Evolutionary conservation across 2,329 filamentous ascomycete species (phyloP), one percentile per base, ranked within the genome.

Genomic region (Hirsutella minnesotensis): DNA sequence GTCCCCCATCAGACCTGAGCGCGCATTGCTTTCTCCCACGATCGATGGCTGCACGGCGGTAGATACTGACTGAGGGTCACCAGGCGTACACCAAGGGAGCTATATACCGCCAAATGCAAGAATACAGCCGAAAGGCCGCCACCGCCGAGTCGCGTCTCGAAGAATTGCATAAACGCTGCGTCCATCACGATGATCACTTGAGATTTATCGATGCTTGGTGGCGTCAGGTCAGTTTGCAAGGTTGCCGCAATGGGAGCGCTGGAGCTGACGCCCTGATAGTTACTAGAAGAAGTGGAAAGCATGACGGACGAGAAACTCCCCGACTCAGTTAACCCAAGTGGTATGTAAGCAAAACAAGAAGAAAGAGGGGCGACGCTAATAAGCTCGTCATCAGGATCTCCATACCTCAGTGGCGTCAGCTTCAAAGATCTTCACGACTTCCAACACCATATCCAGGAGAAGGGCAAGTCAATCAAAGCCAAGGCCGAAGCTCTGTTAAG

Each of bases 21-120:
- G 39, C 41, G 41, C 33, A 39, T 38, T 21, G 16, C n/a, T 22
- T 29, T 36, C 16, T 10, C 19, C 31, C n/a, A 29, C 30, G 22
- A 29, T 18, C 33, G 37, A 19, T 35, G 29, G 27, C 21, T 41
- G 20, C 22, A 31, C 20, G 37, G 31, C 37, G 36, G n/a, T 29
- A n/a, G 40, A 30, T 51, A 49, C 53, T 57, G 48, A 57, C 53
- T 46, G 24, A 42, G 44, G 44, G 47, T 45, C 46, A 47, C 47
- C 52, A 65, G 62, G 50, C 57, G 42, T 65, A 65, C 47, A 65
- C 61, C 47, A 98, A 96, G 68, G 92, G 95, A 69, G 92, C 92
- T 50, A 95, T 98, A 60, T 83, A 86, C 56, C 86, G 94, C 45
- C 90, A 95, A 67, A 95, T 98, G 88, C 86, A 88, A 59, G 92